phyloP scores from a whole-genome alignment of 495 filamentous ascomycete species.

The Lineolata rhizophorae region DNA sequence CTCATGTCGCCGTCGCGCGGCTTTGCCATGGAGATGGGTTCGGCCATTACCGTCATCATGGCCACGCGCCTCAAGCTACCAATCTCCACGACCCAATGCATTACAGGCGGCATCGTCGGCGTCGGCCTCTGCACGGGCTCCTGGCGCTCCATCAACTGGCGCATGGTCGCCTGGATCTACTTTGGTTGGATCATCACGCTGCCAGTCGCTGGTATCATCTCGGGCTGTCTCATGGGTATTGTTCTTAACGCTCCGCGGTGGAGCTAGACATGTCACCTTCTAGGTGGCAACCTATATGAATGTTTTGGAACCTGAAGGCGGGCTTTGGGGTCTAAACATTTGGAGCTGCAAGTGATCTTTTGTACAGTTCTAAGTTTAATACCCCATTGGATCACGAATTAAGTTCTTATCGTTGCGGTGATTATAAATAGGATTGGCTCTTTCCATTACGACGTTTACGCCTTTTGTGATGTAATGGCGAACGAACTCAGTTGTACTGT shows the following conservation, averaged over 20 bases:
- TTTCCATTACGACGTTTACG: too few relatives aligned
- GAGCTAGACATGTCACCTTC: too few relatives aligned
- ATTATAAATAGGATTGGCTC: too few relatives aligned
- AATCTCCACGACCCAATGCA: conserved; percentile 18
- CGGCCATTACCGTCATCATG: conserved; percentile 41
- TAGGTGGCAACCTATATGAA: too few relatives aligned
- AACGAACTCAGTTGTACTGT: too few relatives aligned
- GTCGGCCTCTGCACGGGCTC: conserved; percentile 20
- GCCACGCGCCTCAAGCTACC: conserved; percentile 38
- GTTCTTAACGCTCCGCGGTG: conserved; percentile 31
- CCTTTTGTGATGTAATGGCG: too few relatives aligned
- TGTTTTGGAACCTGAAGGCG: too few relatives aligned
- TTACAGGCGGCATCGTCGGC: conserved; percentile 18
- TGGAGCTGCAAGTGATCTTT: too few relatives aligned
- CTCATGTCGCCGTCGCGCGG: conserved; percentile 40
- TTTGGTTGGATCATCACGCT: conserved; percentile 41
- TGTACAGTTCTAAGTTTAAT: too few relatives aligned
- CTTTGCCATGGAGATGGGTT: conserved; percentile 43
- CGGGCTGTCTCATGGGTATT: conserved; percentile 37
- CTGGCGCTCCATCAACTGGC: conserved; percentile 38
- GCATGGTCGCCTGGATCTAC: conserved; percentile 26
- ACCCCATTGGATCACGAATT: too few relatives aligned
- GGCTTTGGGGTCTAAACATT: too few relatives aligned
- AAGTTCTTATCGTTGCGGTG: too few relatives aligned
- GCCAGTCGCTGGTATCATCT: conserved; percentile 36